These are phyloP conservation scores for Leccinum ponderosum DNA, from an alignment of 1,284 basidiomycete species.

Conservation along the genomic window DNA sequence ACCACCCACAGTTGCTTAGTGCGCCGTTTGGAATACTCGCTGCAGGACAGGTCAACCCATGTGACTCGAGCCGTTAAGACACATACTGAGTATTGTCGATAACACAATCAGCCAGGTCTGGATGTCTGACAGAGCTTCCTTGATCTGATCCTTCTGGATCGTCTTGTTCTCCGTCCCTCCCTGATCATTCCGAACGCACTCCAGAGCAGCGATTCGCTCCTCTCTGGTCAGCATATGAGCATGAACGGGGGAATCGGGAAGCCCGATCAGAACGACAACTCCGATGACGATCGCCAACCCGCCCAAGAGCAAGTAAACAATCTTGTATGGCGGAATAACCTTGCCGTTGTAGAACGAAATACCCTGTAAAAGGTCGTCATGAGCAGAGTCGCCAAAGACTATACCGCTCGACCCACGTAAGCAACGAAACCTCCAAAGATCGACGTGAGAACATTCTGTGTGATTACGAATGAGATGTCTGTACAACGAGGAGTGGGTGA, in stretches of 20 bases:
- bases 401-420: slow-evolving; percentile 42
- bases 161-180: slow-evolving; percentile 63
- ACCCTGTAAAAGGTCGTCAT: slow-evolving; percentile 37
- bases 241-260: slow-evolving; percentile 68
- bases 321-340: slow-evolving; percentile 54
- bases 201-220: slow-evolving; percentile 63
- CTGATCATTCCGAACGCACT: slow-evolving; percentile 68
- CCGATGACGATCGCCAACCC: slow-evolving; percentile 62
- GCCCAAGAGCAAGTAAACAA: slow-evolving; percentile 63
- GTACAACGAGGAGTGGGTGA: neutral
- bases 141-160: slow-evolving; percentile 60
- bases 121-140: slow-evolving; percentile 59
- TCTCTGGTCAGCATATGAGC: slow-evolving; percentile 57
- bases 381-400: neutral
- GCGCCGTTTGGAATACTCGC: slow-evolving; percentile 68
- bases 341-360: slow-evolving; percentile 56
- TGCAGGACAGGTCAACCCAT: slow-evolving; percentile 25
- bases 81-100: slow-evolving; percentile 53
- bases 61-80: neutral
- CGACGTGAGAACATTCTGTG: slow-evolving; percentile 58
- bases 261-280: slow-evolving; percentile 55
- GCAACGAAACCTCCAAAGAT: slow-evolving; percentile 70
- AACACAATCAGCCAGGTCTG: slow-evolving; percentile 67
- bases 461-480: neutral
- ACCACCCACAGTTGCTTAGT: slow-evolving; percentile 56